Evolutionary conservation across 192 early-diverging fungal genomes (phyloP), one percentile per base, ranked within the genome.

Genomic region (Linnemannia schmuckeri): DNA sequence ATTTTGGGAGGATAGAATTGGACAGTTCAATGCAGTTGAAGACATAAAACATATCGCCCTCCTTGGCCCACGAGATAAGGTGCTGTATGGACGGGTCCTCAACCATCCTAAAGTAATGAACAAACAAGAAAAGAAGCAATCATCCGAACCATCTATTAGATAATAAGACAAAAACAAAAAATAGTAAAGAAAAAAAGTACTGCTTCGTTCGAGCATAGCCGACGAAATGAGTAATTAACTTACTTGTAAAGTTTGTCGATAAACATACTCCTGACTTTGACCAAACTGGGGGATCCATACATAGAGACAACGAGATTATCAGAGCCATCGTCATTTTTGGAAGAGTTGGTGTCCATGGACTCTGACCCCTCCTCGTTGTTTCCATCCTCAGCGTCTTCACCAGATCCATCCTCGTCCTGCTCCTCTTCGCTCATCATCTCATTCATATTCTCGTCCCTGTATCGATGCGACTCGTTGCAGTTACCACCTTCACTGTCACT

Each of bases 21-120:
- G 95, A 94, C 78, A 98, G 96, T 74, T 95, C 96, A 20, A 94
- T 95, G 10, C 94, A 94, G 73, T 97, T 97, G 72, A 93, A 94
- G 30, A 98, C 96, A 27, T 96, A 95, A 88, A 98, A 98, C 74
- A 95, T 92, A 74, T 96, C 94, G 73, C 97, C 97, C 33, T 92
- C 89, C 20, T 88, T 87, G n/a, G 96, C 94, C 97, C 97, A 98
- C 70, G 90, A 88, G 40, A 96, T 93, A 12, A 96, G 82, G 61
- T 92, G 82, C 68, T 91, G 86, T 41, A 92, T 94, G n/a, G 89
- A 75, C 12, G 88, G 83, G 80, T 96, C 94, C 82, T 96, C 95
- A 6, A 96, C 89, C 91, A 96, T 96, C 76, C 94, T 96, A 76
- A 72, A 61, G 30, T 52, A 46, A 20, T 22, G 41, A 47, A 30